phyloP scores from a whole-genome alignment of 305 asterid species.

The Rubia balearica region DNA sequence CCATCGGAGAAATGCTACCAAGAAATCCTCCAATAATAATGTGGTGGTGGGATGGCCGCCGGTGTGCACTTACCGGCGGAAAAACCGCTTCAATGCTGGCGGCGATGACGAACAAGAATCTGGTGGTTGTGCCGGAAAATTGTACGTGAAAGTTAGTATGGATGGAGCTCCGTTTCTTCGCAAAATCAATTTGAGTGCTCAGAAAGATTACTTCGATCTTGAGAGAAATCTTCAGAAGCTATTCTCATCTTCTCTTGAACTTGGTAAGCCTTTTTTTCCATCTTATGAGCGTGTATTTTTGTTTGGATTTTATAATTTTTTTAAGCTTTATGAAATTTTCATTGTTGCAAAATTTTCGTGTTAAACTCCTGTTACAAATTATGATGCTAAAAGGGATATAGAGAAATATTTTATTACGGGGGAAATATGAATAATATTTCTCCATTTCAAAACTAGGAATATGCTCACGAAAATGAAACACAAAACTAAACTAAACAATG shows the following conservation, averaged over 20 bases:
- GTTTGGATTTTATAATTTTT: background rate
- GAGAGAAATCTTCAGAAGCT: conserved; percentile 47
- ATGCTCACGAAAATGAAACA: no score
- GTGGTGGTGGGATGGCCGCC: conserved; percentile 93
- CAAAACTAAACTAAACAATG: no score
- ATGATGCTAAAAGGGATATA: no score
- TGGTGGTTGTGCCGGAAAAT: conserved; percentile 21
- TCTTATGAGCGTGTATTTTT: background rate
- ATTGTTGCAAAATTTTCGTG: no score
- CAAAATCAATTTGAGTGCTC: conserved; percentile 52
- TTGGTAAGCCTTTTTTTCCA: conserved; percentile 34
- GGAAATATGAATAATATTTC: no score
- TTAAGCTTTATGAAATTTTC: no score
- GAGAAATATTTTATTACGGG: no score
- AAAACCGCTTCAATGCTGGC: conserved; percentile 23
- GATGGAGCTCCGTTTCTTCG: conserved; percentile 88
- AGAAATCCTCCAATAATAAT: background rate
- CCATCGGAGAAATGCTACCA: background rate
- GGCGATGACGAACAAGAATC: background rate
- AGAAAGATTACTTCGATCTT: conserved; percentile 45
- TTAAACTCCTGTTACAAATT: no score
- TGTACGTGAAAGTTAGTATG: conserved; percentile 79
- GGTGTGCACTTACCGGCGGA: conserved; percentile 52
- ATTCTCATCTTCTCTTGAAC: conserved; percentile 39
- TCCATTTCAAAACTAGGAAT: no score